Evolutionary conservation across 1,284 basidiomycete species (phyloP).

Genomic region (Tilletia horrida): DNA sequence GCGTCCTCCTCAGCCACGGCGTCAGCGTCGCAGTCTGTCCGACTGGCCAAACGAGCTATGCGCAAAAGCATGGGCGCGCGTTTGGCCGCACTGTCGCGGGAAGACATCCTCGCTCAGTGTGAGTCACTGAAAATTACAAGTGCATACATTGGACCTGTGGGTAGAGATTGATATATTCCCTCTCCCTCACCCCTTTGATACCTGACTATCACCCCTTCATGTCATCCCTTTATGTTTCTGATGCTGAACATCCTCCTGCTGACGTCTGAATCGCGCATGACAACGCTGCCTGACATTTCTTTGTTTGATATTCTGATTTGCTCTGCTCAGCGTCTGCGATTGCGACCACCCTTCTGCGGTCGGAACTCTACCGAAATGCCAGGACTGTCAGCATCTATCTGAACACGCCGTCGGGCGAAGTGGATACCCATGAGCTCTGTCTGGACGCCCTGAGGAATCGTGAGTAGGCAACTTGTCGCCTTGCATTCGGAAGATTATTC

Average conservation of each 20-base stretch:
- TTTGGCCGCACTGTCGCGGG: conserved; percentile 27
- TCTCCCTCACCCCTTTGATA: neutral
- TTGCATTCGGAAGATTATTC: too few relatives aligned
- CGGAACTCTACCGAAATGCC: conserved; percentile 46
- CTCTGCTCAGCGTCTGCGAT: conserved; percentile 36
- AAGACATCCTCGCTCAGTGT: conserved; percentile 32
- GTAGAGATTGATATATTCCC: neutral
- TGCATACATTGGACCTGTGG: too few relatives aligned
- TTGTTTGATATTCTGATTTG: neutral
- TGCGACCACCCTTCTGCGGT: conserved; percentile 42
- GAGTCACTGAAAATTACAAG: neutral
- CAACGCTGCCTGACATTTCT: neutral
- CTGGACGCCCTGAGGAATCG: conserved; percentile 42
- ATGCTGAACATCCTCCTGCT: neutral
- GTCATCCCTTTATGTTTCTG: neutral
- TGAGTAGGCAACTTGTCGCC: too few relatives aligned
- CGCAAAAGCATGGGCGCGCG: conserved; percentile 39
- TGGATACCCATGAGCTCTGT: conserved; percentile 55
- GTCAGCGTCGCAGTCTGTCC: conserved; percentile 20
- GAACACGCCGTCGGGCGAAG: conserved; percentile 53
- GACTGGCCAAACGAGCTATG: conserved; percentile 45
- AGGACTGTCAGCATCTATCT: conserved; percentile 53
- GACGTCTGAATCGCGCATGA: too few relatives aligned
- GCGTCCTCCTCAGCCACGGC: neutral
- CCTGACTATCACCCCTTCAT: neutral